A percentile compares a stretch with the other conserved stretches of the same genome.
Evolutionary conservation across 2,329 filamentous ascomycete genomes (phyloP).

Genomic region (Cladobotryum protrusum): DNA sequence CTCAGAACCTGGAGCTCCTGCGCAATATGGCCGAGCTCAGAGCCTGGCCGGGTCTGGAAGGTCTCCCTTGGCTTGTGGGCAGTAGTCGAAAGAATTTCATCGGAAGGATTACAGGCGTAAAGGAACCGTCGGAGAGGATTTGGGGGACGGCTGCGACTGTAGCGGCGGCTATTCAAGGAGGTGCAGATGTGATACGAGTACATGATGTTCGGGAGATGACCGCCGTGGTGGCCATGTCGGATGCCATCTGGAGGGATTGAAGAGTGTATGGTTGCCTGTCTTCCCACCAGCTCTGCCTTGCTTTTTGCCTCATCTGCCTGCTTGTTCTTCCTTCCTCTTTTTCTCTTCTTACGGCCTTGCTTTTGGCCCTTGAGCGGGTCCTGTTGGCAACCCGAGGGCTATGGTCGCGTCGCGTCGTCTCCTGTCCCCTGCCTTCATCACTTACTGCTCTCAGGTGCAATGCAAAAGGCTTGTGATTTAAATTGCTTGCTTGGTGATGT

Average conservation of each 20-base stretch:
- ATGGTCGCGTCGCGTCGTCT: background rate
- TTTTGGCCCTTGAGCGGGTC: background rate
- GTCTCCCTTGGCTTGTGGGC: constrained; percentile 83
- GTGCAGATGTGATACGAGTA: constrained; percentile 86
- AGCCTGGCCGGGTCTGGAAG: constrained; percentile 56
- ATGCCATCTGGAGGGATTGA: constrained; percentile 74
- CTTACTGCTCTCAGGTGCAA: too few species aligned
- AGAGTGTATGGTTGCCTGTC: background rate
- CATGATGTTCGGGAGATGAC: constrained; percentile 87
- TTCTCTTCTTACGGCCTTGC: background rate
- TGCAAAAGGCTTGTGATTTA: background rate
- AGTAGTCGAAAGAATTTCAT: constrained; percentile 87
- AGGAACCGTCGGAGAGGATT: constrained; percentile 60
- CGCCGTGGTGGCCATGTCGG: constrained; percentile 77
- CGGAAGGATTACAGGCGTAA: constrained; percentile 71
- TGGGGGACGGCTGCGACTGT: constrained; percentile 90
- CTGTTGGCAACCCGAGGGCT: too few species aligned
- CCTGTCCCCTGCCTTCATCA: background rate
- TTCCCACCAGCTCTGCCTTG: background rate
- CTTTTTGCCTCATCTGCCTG: background rate
- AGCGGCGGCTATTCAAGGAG: constrained; percentile 75
- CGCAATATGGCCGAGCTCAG: constrained; percentile 59
- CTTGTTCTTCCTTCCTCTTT: background rate
- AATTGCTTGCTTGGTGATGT: background rate
- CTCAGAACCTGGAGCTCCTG: constrained; percentile 78